Evolutionary conservation across 345 rosid genomes (phyloP).

Genomic region (Geranium brycei): DNA sequence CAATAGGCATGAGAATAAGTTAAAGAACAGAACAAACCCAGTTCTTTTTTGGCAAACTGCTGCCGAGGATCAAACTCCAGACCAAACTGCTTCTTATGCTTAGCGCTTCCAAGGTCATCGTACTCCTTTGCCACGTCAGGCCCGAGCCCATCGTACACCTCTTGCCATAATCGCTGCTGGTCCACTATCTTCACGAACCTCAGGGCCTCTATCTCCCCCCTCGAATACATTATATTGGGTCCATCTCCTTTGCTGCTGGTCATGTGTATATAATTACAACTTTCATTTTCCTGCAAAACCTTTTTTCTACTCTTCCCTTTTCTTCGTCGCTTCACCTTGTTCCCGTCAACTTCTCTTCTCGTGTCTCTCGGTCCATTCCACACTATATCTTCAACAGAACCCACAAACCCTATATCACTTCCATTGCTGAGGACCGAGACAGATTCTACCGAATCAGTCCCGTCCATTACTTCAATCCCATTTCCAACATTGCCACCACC

Average conservation of each 20-base stretch:
- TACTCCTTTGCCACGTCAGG: slow-evolving; percentile 39
- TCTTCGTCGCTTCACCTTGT: slow-evolving; percentile 29
- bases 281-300: slow-evolving; percentile 12
- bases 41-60: slow-evolving; percentile 11
- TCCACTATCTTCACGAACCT: slow-evolving; percentile 43
- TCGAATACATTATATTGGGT: slow-evolving; percentile 31
- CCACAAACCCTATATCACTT: slow-evolving; percentile 13
- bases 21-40: slow-evolving; percentile 21
- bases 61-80: slow-evolving; percentile 17
- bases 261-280: slow-evolving; percentile 5
- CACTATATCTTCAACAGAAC: slow-evolving; percentile 10
- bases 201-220: slow-evolving; percentile 56
- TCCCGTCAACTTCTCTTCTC: slow-evolving; percentile 27
- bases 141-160: slow-evolving; percentile 38
- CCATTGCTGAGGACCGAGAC: slow-evolving; percentile 13
- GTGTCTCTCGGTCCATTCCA: background rate
- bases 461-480: too few relatives aligned
- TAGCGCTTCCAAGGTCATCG: slow-evolving; percentile 28
- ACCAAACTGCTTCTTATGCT: slow-evolving; percentile 25
- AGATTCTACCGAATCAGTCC: too few relatives aligned
- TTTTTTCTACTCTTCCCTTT: slow-evolving; percentile 24
- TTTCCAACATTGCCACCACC: too few relatives aligned
- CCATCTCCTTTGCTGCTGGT: slow-evolving; percentile 5
- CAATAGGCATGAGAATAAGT: background rate
- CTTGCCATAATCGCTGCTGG: slow-evolving; percentile 57